Evolutionary conservation across 192 early-diverging fungal genomes (phyloP).

Genomic region (Linnemannia schmuckeri): DNA sequence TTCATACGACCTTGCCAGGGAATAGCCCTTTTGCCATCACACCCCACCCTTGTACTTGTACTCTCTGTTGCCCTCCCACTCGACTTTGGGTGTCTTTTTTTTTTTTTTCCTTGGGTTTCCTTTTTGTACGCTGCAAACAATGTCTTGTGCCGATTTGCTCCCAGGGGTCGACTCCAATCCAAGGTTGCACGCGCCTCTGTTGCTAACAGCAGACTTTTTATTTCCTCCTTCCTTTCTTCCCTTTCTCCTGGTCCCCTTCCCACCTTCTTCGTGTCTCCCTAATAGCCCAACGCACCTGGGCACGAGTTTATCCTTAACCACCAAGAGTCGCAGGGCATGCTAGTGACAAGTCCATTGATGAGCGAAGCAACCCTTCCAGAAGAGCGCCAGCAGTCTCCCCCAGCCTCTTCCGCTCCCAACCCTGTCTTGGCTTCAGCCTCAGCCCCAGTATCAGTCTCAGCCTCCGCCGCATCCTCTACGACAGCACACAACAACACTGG

Average conservation of each 20-base stretch:
- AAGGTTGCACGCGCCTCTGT: background rate
- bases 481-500: background rate
- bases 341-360: constrained; percentile 50
- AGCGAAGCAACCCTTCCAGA: constrained; percentile 41
- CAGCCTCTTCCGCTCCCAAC: background rate
- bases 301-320: constrained; percentile 36
- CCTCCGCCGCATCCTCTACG: background rate
- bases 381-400: constrained; percentile 21
- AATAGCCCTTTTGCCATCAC: constrained; percentile 1
- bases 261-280: background rate
- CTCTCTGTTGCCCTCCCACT: background rate
- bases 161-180: background rate
- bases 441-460: constrained; percentile 15
- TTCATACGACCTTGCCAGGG: background rate
- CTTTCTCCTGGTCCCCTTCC: too few relatives aligned
- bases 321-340: constrained; percentile 32
- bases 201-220: background rate
- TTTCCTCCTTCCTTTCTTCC: background rate
- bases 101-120: background rate
- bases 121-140: background rate
- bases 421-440: background rate
- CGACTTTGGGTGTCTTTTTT: background rate
- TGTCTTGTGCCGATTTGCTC: background rate
- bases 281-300: constrained; percentile 30
- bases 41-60: background rate